Conservation (phyloP, 2,329 filamentous ascomycete genomes). For the Hymenoscyphus infarciens region DNA sequence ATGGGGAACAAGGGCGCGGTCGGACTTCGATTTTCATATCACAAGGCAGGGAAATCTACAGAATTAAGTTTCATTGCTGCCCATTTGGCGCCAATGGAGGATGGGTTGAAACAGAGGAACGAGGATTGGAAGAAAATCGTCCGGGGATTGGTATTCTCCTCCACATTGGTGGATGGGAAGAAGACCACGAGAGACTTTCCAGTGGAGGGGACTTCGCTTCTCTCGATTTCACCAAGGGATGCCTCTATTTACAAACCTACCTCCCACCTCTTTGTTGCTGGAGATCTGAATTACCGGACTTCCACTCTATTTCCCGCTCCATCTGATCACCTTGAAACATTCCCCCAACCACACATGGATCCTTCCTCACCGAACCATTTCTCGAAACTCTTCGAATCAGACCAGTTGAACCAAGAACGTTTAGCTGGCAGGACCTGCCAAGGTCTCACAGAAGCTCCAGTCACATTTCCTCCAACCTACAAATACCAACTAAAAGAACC, state of each 20-base stretch:
- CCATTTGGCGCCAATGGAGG: conserved; percentile 86
- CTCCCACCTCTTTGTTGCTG: conserved; percentile 79
- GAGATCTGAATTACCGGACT: conserved; percentile 94
- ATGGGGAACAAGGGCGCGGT: conserved; percentile 97
- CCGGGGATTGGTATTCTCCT: conserved; percentile 71
- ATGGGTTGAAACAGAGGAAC: conserved; percentile 71
- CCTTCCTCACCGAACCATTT: conserved; percentile 58
- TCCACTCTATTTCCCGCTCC: conserved; percentile 60
- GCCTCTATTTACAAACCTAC: conserved; percentile 70
- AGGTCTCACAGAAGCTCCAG: conserved; percentile 67
- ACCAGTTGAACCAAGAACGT: conserved; percentile 77
- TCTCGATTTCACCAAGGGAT: conserved; percentile 39
- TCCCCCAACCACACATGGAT: conserved; percentile 58
- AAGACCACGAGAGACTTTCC: conserved; percentile 20
- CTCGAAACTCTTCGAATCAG: conserved; percentile 62
- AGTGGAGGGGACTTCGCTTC: conserved; percentile 42
- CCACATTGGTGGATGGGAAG: conserved; percentile 32
- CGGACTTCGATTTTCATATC: conserved; percentile 67
- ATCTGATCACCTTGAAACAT: conserved; percentile 48
- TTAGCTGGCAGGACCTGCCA: conserved; percentile 69
- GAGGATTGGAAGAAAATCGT: conserved; percentile 86
- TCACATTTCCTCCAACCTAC: conserved; percentile 88
- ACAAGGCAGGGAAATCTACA: conserved; percentile 41
- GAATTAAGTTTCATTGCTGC: conserved; percentile 83
- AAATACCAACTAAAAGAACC: conserved; percentile 64